Evolutionary conservation across 345 rosid genomes (phyloP), one percentile per base, ranked within the genome.

Genomic region (Corchorus olitorius): DNA sequence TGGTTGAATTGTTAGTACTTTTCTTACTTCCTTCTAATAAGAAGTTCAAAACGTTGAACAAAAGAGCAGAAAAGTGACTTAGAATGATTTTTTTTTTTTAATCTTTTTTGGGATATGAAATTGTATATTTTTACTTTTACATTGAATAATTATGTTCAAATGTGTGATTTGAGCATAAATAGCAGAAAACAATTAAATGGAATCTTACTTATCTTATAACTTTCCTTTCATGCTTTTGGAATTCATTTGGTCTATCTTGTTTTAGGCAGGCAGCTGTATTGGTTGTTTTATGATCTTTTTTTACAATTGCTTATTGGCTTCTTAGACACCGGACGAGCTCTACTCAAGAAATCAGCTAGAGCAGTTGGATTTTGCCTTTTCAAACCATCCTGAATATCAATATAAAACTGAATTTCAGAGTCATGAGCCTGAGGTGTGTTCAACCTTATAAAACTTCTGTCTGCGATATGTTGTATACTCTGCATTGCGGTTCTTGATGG

Each of bases 401-500:
- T 88, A 88, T 74, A 87, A 87, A 81, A 87, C 89, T 2, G 94
- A 90, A 74, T 90, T 90, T 83, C 92, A 86, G 84, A 88, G 92
- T 74, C 92, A 90, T 66, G 92, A 90, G 83, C 92, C 94, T 19
- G 91, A 87, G 94, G 94, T 89, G 55, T 43, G 65, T 22, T 34
- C 75, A 65, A 54, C n/a, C 34, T 10, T 34, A 20, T 46, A 46
- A 15, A 35, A 35, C 9, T 49, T 34, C 14, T 14, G 11, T 74
- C n/a, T 70, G 22, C 72, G 8, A 0, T 43, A 55, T 46, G 16
- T 43, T 67, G 22, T 67, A 2, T 70, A n/a, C 58, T n/a, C 43
- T 17, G 9, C 49, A 33, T 41, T 6, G 15, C 34, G 71, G 27
- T 20, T 75, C 20, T 34, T 83, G 65, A 81, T 65, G 19, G 15